These are phyloP conservation scores for Termitomyces sp. DNA, from an alignment of 768 basidiomycete species.

Conservation along the genomic window DNA sequence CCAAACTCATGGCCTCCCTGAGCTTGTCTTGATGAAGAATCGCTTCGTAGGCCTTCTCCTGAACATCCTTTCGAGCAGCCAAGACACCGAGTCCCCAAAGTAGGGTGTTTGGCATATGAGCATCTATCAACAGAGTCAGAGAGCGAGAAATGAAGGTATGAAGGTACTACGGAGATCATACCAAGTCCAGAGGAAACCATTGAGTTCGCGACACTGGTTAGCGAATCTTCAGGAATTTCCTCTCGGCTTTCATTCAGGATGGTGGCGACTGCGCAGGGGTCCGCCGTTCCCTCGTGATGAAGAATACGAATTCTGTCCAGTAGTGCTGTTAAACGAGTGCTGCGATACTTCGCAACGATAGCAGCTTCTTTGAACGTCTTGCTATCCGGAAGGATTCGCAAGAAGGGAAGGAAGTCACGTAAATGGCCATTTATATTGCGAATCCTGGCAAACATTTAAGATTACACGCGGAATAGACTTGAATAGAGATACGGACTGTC, in stretches of 20 bases:
- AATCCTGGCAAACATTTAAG: constrained; percentile 4
- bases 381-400: constrained; percentile 12
- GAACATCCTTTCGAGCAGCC: constrained; percentile 12
- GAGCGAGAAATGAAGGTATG: not conserved
- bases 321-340: constrained; percentile 8
- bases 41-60: constrained; percentile 16
- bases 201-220: constrained; percentile 19
- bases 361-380: constrained; percentile 14
- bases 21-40: constrained; percentile 12
- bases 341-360: constrained; percentile 16
- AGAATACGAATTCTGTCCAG: constrained; percentile 10
- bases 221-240: constrained; percentile 16
- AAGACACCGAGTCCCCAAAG: constrained; percentile 18
- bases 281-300: constrained; percentile 8
- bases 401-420: constrained; percentile 19
- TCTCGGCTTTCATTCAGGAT: constrained; percentile 13
- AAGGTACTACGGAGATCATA: not conserved
- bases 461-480: not conserved
- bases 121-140: constrained; percentile 4
- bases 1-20: constrained; percentile 9
- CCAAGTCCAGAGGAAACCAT: constrained; percentile 21
- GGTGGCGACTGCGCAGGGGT: constrained; percentile 13
- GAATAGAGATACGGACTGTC: constrained; percentile 12
- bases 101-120: constrained; percentile 19
- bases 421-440: constrained; percentile 17